phyloP scores from a whole-genome alignment of 352 stramenopile species.

The Pythium vanterpoolii region DNA sequence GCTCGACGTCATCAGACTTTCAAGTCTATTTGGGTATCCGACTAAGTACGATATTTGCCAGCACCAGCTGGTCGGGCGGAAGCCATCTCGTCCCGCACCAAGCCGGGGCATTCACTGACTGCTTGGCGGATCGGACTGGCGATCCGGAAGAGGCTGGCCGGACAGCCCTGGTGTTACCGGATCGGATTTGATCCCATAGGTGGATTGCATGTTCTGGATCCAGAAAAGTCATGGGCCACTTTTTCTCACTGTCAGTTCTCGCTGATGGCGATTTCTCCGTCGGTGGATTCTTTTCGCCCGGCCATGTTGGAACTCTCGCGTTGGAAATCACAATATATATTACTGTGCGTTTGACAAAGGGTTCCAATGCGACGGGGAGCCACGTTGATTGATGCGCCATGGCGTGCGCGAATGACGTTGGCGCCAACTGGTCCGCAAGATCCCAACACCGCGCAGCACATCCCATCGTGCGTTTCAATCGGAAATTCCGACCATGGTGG shows the following conservation, averaged over 20 bases:
- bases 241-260: no score
- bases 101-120: neutral
- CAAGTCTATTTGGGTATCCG: neutral
- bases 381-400: neutral
- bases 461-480: no score
- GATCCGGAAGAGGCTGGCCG: neutral
- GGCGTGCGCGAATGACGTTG: neutral
- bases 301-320: no score
- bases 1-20: no score
- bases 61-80: conserved; percentile 4
- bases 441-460: neutral
- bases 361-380: neutral
- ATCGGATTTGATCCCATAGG: neutral
- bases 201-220: neutral
- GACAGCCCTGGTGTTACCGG: neutral
- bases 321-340: no score
- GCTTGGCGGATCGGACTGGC: neutral
- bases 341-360: neutral
- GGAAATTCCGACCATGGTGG: no score
- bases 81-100: neutral
- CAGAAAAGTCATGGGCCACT: conserved; percentile 1
- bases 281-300: neutral
- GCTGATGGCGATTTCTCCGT: no score
- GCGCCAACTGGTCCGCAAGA: neutral
- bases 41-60: conserved; percentile 8